Conservation (phyloP, 2,329 filamentous ascomycete species). For the Rhynchosporium agropyri region DNA sequence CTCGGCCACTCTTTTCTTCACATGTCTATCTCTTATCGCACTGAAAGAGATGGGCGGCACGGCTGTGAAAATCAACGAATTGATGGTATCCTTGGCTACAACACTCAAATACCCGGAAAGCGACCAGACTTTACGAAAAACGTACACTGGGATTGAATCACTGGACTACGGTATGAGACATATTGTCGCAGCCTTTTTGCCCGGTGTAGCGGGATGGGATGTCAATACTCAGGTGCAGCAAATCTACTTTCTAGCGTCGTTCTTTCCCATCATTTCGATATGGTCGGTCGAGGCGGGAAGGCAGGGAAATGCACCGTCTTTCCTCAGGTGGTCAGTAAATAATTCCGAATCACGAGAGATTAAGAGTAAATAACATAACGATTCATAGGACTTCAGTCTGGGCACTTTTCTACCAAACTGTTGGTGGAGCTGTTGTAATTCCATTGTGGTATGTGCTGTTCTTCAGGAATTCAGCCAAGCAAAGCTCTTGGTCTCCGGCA, state of each 20-base stretch:
- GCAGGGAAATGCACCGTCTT: constrained; percentile 4
- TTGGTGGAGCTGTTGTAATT: constrained; percentile 3
- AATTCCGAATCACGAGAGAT: neutral
- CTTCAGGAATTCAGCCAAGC: neutral
- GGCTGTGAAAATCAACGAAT: neutral
- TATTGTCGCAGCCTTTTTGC: constrained; percentile 8
- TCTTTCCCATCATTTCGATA: constrained; percentile 3
- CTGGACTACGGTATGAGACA: neutral
- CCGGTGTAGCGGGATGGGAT: constrained; percentile 2
- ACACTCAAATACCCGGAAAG: constrained; percentile 1
- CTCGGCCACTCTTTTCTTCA: neutral
- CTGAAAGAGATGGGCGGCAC: constrained; percentile 8
- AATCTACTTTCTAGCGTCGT: constrained; percentile 2
- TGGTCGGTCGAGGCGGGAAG: constrained; percentile 7
- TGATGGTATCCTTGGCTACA: neutral
- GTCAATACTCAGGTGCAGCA: neutral
- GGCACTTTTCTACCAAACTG: constrained; percentile 8
- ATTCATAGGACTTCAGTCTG: neutral
- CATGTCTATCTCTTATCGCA: neutral
- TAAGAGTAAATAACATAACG: neutral
- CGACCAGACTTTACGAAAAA: neutral
- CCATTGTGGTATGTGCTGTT: constrained; percentile 8
- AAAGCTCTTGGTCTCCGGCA: constrained; percentile 4
- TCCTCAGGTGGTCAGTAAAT: neutral
- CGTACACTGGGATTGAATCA: constrained; percentile 1